These are phyloP conservation scores for Lasiosphaeriaceae sp. DNA, from an alignment of 495 filamentous ascomycete genomes.

Conservation along the genomic window DNA sequence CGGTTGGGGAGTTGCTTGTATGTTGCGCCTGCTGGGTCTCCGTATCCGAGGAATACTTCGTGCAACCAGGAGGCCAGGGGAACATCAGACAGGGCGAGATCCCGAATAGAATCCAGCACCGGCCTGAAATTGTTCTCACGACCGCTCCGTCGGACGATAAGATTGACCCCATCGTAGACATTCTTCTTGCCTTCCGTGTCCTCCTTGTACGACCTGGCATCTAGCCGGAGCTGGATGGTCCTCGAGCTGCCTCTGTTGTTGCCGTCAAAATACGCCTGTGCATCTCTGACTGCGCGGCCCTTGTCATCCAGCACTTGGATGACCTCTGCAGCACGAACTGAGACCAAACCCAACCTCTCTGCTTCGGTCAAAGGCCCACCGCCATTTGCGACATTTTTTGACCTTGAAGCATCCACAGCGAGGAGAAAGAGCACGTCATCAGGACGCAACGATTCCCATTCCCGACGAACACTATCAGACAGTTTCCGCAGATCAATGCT, in stretches of 20 bases:
- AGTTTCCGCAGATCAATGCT: constrained; percentile 80
- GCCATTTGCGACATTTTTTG: constrained; percentile 53
- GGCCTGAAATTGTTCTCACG: constrained; percentile 98
- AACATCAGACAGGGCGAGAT: constrained; percentile 78
- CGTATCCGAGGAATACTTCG: constrained; percentile 95
- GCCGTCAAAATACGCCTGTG: constrained; percentile 38
- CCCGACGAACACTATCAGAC: constrained; percentile 66
- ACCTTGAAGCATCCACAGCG: constrained; percentile 58
- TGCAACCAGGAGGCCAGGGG: constrained; percentile 89
- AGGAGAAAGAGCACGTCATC: constrained; percentile 91
- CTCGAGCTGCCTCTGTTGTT: constrained; percentile 50
- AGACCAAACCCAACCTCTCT: constrained; percentile 60
- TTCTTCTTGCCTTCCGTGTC: constrained; percentile 77
- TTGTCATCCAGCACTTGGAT: constrained; percentile 86
- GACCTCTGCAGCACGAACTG: constrained; percentile 79
- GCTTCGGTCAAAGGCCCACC: constrained; percentile 45
- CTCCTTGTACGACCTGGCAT: constrained; percentile 70
- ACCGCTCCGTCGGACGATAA: constrained; percentile 77
- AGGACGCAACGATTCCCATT: constrained; percentile 86
- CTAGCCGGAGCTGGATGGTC: constrained; percentile 75
- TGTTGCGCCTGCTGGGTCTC: constrained; percentile 81
- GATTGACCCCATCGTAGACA: constrained; percentile 81
- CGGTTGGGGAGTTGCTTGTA: constrained; percentile 80
- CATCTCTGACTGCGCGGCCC: constrained; percentile 68
- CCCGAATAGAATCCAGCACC: constrained; percentile 85